Evolutionary conservation across 2,329 filamentous ascomycete genomes (phyloP), one percentile per base, ranked within the genome.

Genomic region (Cytospora leucostoma): DNA sequence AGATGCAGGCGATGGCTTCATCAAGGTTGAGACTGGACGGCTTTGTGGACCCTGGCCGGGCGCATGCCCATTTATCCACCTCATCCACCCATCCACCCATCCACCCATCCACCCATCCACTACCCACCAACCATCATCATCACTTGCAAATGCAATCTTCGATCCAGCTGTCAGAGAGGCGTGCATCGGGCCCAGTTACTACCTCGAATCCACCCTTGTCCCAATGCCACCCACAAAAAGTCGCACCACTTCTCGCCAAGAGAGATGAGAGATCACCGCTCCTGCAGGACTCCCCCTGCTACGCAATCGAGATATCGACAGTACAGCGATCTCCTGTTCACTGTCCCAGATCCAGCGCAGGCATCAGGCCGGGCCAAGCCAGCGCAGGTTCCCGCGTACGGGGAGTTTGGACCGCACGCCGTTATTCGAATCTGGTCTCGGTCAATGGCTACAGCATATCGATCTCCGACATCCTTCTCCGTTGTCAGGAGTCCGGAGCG

Each of bases 161-260:
- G 68, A 70, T 68, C 67, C 67, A 66, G 61, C 65, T 63, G 53
- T 65, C 61, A 65, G 59, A 65, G 59, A 62, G 63, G 53, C 63
- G 57, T 57, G 56, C 50, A 32, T 63, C 44, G 54, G 53, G 57
- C 57, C 67, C 67, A 67, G 66, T 69, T 54, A 67, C 63, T 64
- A 52, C 62, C 55, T 63, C 58, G 50, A 47, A 12, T 19, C 5
- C n/a, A 44, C 21, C 44, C 62, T 38, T 56, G 40, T 44, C 40
- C 63, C 52, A 55, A 38, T 57, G 51, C 40, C 63, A 66, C 59
- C 61, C 61, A 60, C 64, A 49, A 68, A 66, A 68, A 69, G 63
- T 67, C 62, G 67, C 65, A 68, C 64, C 68, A 69, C 68, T 67
- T 64, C 34, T 64, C 37, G 59, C 53, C 55, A 59, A 61, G 56